A percentile compares a stretch with the other conserved stretches of the same genome.
phyloP scores from a whole-genome alignment of 1,284 basidiomycete genomes.

The Porogramme epimiltina region DNA sequence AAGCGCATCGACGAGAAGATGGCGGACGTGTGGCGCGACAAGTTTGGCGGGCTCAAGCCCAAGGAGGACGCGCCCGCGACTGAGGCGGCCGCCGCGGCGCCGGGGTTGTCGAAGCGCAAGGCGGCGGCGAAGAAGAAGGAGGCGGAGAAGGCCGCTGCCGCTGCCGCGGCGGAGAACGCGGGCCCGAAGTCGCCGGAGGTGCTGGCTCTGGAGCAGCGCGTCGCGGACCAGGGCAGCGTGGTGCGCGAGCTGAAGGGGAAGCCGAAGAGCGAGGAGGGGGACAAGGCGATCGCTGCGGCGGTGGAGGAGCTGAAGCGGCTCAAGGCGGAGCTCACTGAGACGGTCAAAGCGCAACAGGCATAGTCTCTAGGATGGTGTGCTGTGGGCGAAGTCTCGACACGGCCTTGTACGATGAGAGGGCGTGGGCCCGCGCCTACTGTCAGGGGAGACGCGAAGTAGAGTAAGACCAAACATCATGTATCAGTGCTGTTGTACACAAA shows the following conservation, averaged over 20 bases:
- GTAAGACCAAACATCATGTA: constrained; percentile 5
- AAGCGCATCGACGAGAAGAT: constrained; percentile 92
- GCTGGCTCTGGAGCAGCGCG: constrained; percentile 65
- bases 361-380: not conserved
- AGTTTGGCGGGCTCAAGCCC: constrained; percentile 59
- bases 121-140: constrained; percentile 42
- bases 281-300: constrained; percentile 46
- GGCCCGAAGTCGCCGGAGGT: constrained; percentile 65
- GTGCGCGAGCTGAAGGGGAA: constrained; percentile 70
- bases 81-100: constrained; percentile 42
- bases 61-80: constrained; percentile 35
- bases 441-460: not conserved
- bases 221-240: constrained; percentile 72
- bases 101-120: constrained; percentile 57
- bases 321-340: constrained; percentile 66
- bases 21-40: constrained; percentile 80
- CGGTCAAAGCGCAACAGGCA: constrained; percentile 19
- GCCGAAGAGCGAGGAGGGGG: constrained; percentile 67
- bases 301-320: constrained; percentile 51
- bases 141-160: constrained; percentile 29
- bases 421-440: no score
- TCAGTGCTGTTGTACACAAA: not conserved
- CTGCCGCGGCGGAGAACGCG: constrained; percentile 32
- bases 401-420: not conserved
- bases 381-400: no score